A percentile compares a stretch with the other conserved stretches of the same genome.
Conservation (phyloP, 2,329 filamentous ascomycete genomes). For the Bertia moriformis region DNA sequence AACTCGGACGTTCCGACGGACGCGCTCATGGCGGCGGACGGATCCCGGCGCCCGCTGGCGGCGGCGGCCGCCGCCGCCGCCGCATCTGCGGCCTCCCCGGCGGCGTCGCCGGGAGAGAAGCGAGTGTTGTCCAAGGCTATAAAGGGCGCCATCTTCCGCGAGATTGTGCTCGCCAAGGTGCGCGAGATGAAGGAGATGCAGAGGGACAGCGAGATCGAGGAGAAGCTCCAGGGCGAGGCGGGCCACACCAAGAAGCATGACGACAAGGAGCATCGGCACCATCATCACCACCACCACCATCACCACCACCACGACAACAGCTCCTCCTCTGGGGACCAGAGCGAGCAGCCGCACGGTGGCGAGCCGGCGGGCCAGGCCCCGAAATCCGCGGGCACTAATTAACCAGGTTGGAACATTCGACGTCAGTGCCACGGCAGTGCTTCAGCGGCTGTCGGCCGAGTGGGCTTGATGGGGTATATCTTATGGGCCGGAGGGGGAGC, state of each 20-base stretch:
- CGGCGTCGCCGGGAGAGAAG: constrained; percentile 13
- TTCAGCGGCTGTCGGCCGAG: no score
- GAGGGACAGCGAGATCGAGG: constrained; percentile 53
- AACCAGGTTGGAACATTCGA: no score
- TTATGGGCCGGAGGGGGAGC: no score
- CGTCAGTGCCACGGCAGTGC: no score
- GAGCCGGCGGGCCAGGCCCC: no score
- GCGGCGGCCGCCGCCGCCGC: not conserved
- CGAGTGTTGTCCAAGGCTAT: constrained; percentile 31
- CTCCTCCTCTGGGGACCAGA: not conserved
- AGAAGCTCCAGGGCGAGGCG: constrained; percentile 36
- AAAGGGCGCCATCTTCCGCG: constrained; percentile 70
- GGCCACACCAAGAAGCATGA: no score
- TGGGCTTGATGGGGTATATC: no score
- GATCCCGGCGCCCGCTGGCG: constrained; percentile 9
- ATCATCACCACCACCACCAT: constrained; percentile 1
- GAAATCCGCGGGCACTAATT: no score
- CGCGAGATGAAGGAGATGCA: constrained; percentile 81
- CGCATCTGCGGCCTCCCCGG: constrained; percentile 1
- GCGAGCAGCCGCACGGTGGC: no score
- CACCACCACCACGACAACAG: constrained; percentile 10
- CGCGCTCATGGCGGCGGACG: constrained; percentile 37
- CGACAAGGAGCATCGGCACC: constrained; percentile 15
- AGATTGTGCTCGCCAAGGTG: constrained; percentile 87
- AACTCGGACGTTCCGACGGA: constrained; percentile 60